Conservation (phyloP, 1,284 basidiomycete genomes). For the Tilletiopsis washingtonensis region DNA sequence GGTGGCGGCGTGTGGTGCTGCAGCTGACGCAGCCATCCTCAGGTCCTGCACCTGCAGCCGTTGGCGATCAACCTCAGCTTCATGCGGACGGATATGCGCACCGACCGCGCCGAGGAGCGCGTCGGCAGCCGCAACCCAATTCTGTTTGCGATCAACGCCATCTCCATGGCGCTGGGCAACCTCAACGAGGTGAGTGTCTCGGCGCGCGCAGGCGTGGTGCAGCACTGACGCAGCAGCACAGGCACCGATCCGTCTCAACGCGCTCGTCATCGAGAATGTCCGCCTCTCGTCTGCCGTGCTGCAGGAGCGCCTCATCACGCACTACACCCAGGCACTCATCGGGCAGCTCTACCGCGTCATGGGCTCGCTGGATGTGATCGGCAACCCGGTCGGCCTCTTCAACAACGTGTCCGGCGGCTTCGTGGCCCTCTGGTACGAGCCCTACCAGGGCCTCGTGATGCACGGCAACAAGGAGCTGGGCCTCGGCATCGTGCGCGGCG, state of each 20-base stretch:
- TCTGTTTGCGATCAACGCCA: constrained; percentile 84
- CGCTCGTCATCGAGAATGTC: constrained; percentile 89
- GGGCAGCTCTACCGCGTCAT: constrained; percentile 92
- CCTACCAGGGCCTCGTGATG: constrained; percentile 93
- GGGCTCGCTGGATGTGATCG: constrained; percentile 84
- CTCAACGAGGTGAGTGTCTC: too few relatives aligned
- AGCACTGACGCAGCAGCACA: too few relatives aligned
- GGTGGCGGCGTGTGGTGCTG: too few relatives aligned
- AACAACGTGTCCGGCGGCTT: constrained; percentile 99
- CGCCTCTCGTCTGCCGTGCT: constrained; percentile 77
- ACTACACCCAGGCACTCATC: constrained; percentile 88
- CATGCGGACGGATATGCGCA: constrained; percentile 63
- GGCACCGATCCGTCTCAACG: constrained; percentile 93
- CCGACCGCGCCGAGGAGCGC: constrained; percentile 71
- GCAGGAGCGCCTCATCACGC: constrained; percentile 74
- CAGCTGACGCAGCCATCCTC: too few relatives aligned
- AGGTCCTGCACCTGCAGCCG: constrained; percentile 92
- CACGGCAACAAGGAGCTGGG: constrained; percentile 94
- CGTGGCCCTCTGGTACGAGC: constrained; percentile 97
- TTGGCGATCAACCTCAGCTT: constrained; percentile 88
- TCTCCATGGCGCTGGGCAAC: constrained; percentile 95
- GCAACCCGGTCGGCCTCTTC: constrained; percentile 84
- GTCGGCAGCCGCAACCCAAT: constrained; percentile 62
- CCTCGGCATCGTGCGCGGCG: constrained; percentile 93
- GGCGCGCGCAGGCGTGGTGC: too few relatives aligned